These are phyloP conservation scores for Volvox africanus DNA, from an alignment of 139 green algal species.

Conservation along the genomic window DNA sequence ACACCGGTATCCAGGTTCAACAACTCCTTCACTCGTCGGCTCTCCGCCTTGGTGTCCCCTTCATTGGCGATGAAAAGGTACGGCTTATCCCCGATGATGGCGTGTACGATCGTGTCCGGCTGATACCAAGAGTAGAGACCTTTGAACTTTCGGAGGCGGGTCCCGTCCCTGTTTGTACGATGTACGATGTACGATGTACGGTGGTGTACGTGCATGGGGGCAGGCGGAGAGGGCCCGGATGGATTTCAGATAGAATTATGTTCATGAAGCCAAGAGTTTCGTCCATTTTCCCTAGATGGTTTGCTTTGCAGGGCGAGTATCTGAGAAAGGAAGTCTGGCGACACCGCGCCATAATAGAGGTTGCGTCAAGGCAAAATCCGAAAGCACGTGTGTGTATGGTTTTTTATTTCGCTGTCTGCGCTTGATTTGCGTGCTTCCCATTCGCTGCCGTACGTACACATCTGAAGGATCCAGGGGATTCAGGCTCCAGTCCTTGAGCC, in stretches of 20 bases:
- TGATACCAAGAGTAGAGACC: conserved; percentile 8
- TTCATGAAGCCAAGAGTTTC: too few species aligned
- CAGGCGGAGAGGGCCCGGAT: too few species aligned
- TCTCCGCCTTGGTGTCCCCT: conserved; percentile 47
- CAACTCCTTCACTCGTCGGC: conserved; percentile 34
- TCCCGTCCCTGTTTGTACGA: conserved; percentile 2
- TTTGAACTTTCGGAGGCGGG: not conserved
- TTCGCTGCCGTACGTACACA: not conserved
- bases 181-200: not conserved
- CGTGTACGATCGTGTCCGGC: conserved; percentile 44
- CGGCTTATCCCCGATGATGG: not conserved
- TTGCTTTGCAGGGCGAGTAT: too few species aligned
- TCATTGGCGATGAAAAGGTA: conserved; percentile 52
- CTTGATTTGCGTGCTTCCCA: too few species aligned
- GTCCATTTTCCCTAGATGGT: too few species aligned
- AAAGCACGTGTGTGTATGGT: too few species aligned
- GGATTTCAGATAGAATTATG: too few species aligned
- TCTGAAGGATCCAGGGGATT: conserved; percentile 10
- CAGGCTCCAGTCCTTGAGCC: conserved; percentile 11
- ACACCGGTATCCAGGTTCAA: conserved; percentile 2
- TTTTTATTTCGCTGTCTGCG: too few species aligned
- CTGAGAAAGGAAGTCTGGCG: too few species aligned
- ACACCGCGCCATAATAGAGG: too few species aligned
- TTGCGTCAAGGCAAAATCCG: too few species aligned
- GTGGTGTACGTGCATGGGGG: not conserved